Conservation (phyloP, 148 eudicot genomes). For the Vaccinium vitisidaea region DNA sequence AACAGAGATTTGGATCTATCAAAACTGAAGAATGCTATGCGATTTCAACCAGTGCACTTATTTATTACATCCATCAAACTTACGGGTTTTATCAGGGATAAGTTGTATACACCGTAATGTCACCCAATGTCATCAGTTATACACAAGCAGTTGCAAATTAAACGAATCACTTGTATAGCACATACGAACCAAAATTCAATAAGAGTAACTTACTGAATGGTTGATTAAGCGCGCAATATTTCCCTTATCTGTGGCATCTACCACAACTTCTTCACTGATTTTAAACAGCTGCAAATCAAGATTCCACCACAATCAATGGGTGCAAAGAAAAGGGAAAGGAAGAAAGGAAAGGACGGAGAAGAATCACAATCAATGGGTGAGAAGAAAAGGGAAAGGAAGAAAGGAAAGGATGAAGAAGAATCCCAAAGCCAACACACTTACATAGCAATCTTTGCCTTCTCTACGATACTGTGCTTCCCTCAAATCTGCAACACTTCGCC, state of each 20-base stretch:
- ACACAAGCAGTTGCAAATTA: not conserved
- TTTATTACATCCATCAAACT: no score
- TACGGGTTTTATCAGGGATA: not conserved
- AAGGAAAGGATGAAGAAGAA: not conserved
- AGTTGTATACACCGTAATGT: not conserved
- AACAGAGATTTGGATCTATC: not conserved
- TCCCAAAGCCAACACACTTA: slow-evolving; percentile 35
- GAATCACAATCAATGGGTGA: not conserved
- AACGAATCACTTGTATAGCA: not conserved
- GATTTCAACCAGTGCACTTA: not conserved
- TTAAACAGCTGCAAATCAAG: slow-evolving; percentile 73
- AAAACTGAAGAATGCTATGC: not conserved
- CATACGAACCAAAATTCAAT: not conserved
- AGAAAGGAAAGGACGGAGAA: not conserved
- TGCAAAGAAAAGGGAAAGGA: not conserved
- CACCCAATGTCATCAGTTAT: not conserved
- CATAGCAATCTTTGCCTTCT: slow-evolving; percentile 98
- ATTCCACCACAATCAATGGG: slow-evolving; percentile 9
- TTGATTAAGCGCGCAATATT: slow-evolving; percentile 95
- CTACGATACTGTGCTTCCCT: slow-evolving; percentile 78
- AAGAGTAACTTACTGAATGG: slow-evolving; percentile 70
- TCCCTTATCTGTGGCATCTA: slow-evolving; percentile 94
- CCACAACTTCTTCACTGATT: slow-evolving; percentile 94
- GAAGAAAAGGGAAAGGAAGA: not conserved
- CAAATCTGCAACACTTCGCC: slow-evolving; percentile 93